phyloP scores from a whole-genome alignment of 768 basidiomycete species.

The Rhodotorula graminis region DNA sequence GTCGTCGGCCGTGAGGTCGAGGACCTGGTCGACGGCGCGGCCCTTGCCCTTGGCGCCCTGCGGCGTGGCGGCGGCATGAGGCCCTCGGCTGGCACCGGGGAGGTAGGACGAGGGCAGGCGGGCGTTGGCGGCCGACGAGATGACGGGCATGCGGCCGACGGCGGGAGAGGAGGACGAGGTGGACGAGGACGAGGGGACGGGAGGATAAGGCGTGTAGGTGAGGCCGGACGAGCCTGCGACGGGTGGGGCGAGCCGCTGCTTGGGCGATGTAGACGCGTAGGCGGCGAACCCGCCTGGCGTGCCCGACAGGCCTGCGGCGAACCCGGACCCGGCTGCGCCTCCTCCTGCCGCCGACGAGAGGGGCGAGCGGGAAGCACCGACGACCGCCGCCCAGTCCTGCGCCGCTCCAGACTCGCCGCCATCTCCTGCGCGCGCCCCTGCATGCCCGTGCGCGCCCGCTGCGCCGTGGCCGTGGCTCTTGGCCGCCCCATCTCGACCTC shows the following conservation, averaged over 20 bases:
- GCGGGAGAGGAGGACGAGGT: not conserved
- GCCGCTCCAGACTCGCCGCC: too few species aligned
- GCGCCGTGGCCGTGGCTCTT: too few species aligned
- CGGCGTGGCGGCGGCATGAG: not conserved
- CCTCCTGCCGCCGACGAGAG: not conserved
- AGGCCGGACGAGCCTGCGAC: not conserved
- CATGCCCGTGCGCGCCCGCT: not conserved
- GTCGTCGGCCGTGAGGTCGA: not conserved
- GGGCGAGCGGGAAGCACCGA: not conserved
- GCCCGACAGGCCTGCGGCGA: not conserved
- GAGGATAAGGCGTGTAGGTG: not conserved
- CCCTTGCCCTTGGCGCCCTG: not conserved
- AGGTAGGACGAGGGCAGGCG: slow-evolving; percentile 7
- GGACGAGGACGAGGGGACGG: not conserved
- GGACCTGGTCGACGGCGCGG: not conserved
- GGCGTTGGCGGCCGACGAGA: slow-evolving; percentile 13
- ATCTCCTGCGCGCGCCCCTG: not conserved
- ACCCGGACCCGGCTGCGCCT: not conserved
- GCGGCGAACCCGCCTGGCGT: not conserved
- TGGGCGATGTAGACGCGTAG: not conserved
- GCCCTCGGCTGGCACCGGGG: not conserved
- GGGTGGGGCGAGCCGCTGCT: too few species aligned
- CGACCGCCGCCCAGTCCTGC: not conserved
- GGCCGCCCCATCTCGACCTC: too few species aligned
- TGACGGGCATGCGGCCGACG: slow-evolving; percentile 25